Evolutionary conservation across 129 eudicot species (phyloP).

Genomic region (Artemisia tridentata): DNA sequence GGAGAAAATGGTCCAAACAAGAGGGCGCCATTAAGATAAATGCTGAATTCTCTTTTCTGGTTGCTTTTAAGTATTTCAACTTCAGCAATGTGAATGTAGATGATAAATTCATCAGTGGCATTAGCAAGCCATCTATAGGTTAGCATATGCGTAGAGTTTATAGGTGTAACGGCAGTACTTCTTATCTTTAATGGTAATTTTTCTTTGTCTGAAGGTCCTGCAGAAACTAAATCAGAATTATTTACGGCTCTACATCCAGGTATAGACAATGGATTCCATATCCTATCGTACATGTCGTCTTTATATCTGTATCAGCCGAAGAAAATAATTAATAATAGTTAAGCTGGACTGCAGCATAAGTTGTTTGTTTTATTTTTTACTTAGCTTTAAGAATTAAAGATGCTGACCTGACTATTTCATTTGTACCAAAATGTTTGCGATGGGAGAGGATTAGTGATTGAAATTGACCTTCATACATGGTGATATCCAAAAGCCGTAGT

Average conservation of each 20-base stretch:
- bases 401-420: neutral
- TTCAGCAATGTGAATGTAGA: slow-evolving; percentile 45
- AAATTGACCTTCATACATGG: neutral
- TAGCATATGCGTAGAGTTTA: too few species aligned
- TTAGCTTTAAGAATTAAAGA: too few species aligned
- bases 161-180: neutral
- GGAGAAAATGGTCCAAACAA: neutral
- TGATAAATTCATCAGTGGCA: slow-evolving; percentile 1
- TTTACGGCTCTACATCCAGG: too few species aligned
- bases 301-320: too few species aligned
- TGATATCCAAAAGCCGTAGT: neutral
- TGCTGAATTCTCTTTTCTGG: slow-evolving; percentile 34
- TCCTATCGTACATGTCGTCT: too few species aligned
- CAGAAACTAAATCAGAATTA: too few species aligned
- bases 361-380: too few species aligned
- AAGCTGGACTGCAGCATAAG: too few species aligned
- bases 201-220: too few species aligned
- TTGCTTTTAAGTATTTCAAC: slow-evolving; percentile 20
- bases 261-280: too few species aligned
- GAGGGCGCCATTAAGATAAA: slow-evolving; percentile 25
- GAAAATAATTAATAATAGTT: too few species aligned
- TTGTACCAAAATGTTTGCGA: neutral
- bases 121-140: too few species aligned
- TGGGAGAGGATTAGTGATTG: neutral
- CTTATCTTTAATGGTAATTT: slow-evolving; percentile 6